Percentiles rank a stretch among this genome's conserved stretches.
These are phyloP conservation scores for Fusarium sp. DNA, from an alignment of 2,329 filamentous ascomycete species.

Conservation along the genomic window DNA sequence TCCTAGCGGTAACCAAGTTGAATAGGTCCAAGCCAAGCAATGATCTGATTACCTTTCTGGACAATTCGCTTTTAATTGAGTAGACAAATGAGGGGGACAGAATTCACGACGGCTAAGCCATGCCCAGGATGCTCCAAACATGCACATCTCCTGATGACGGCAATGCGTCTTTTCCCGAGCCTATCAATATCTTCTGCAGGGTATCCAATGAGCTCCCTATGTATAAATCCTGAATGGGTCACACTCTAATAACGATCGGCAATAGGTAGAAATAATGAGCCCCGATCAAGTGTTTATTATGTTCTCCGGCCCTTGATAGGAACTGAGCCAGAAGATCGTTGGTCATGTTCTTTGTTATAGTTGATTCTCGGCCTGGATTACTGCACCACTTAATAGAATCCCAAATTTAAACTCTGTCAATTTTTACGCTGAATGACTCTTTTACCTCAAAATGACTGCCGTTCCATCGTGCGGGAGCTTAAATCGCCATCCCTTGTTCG, in stretches of 20 bases:
- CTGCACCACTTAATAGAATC: neutral
- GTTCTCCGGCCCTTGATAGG: neutral
- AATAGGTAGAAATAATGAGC: neutral
- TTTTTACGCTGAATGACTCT: neutral
- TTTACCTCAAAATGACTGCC: neutral
- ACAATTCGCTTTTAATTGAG: neutral
- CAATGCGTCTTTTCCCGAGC: neutral
- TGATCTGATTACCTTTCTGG: neutral
- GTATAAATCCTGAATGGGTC: neutral
- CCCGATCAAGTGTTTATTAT: neutral
- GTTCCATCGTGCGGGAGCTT: neutral
- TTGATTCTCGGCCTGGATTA: neutral
- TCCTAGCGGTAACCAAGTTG: neutral
- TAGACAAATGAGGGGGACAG: neutral
- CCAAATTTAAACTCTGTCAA: neutral
- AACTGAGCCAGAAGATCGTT: too few relatives aligned
- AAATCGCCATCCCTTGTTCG: neutral
- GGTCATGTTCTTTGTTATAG: neutral
- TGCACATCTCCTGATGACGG: neutral
- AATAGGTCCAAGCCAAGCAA: neutral
- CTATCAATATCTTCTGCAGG: neutral
- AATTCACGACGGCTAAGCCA: neutral
- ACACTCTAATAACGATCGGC: neutral
- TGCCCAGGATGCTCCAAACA: neutral
- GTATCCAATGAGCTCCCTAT: neutral